Conservation (phyloP, 2,329 filamentous ascomycete genomes). For the Lachnellula cervina region DNA sequence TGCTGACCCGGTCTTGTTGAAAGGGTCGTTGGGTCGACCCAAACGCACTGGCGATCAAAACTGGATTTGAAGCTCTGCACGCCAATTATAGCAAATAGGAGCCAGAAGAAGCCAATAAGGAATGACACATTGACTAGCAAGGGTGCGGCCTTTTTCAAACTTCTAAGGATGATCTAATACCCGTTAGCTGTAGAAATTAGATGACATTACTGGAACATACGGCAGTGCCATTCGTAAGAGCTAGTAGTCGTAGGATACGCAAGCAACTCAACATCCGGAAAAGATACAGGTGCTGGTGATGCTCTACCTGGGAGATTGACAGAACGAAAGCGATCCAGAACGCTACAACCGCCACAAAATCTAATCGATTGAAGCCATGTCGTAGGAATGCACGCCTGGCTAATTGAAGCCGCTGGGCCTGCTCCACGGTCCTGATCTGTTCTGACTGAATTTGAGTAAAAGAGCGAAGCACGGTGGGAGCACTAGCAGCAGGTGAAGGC, state of each 20-base stretch:
- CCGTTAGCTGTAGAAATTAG: conserved; percentile 5
- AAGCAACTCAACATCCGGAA: conserved; percentile 97
- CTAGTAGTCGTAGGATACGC: conserved; percentile 84
- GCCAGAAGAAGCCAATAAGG: conserved; percentile 94
- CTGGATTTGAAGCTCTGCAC: conserved; percentile 94
- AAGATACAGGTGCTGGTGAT: conserved; percentile 68
- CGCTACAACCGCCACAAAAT: conserved; percentile 89
- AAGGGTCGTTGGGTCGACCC: conserved; percentile 62
- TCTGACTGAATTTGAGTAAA: conserved; percentile 59
- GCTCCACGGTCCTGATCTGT: conserved; percentile 57
- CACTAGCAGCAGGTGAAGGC: conserved; percentile 16
- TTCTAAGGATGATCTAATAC: conserved; percentile 77
- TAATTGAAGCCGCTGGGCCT: conserved; percentile 79
- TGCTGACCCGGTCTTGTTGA: conserved; percentile 41
- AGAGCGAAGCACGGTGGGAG: conserved; percentile 25
- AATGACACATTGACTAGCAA: conserved; percentile 90
- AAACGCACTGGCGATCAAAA: conserved; percentile 71
- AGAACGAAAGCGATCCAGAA: conserved; percentile 90
- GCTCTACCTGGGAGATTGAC: conserved; percentile 64
- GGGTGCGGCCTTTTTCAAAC: conserved; percentile 91
- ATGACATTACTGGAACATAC: conserved; percentile 44
- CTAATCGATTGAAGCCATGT: conserved; percentile 91
- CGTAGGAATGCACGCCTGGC: conserved; percentile 88
- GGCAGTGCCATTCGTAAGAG: conserved; percentile 87
- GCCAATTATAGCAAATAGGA: conserved; percentile 92